Evolutionary conservation across 495 filamentous ascomycete genomes (phyloP).

Genomic region (Aspergillus ellipticus): DNA sequence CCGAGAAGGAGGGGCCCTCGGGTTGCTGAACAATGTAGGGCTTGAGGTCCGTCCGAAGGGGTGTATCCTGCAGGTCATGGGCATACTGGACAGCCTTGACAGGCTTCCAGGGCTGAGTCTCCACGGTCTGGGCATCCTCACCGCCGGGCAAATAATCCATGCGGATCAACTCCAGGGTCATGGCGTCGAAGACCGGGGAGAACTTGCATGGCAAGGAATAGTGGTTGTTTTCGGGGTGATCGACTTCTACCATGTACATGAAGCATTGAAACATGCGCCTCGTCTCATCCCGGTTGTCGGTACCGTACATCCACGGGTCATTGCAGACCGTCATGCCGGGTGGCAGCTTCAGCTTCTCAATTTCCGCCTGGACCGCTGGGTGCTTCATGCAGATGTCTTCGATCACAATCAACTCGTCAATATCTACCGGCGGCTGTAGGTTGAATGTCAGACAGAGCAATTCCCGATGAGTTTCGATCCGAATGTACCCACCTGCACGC

Average conservation of each 20-base stretch:
- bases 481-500: conserved; percentile 31
- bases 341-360: conserved; percentile 40
- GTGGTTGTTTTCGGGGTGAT: conserved; percentile 57
- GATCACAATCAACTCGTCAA: conserved; percentile 39
- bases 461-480: background rate
- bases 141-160: conserved; percentile 50
- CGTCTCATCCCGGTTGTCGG: conserved; percentile 32
- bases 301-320: conserved; percentile 47
- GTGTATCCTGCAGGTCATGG: conserved; percentile 36
- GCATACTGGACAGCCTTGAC: conserved; percentile 54
- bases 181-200: conserved; percentile 68
- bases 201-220: conserved; percentile 78
- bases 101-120: conserved; percentile 42
- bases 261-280: conserved; percentile 44
- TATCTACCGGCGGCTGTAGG: conserved; percentile 35
- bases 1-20: conserved; percentile 67
- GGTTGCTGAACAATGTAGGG: conserved; percentile 74
- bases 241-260: conserved; percentile 40
- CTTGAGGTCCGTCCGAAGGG: conserved; percentile 59
- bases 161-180: conserved; percentile 57
- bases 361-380: conserved; percentile 38
- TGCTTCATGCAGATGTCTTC: conserved; percentile 40
- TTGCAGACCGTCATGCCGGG: conserved; percentile 40
- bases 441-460: background rate
- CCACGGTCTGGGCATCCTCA: conserved; percentile 19